These are phyloP conservation scores for Phyllosticta capitalensis DNA, from an alignment of 2,329 filamentous ascomycete genomes.

Conservation along the genomic window DNA sequence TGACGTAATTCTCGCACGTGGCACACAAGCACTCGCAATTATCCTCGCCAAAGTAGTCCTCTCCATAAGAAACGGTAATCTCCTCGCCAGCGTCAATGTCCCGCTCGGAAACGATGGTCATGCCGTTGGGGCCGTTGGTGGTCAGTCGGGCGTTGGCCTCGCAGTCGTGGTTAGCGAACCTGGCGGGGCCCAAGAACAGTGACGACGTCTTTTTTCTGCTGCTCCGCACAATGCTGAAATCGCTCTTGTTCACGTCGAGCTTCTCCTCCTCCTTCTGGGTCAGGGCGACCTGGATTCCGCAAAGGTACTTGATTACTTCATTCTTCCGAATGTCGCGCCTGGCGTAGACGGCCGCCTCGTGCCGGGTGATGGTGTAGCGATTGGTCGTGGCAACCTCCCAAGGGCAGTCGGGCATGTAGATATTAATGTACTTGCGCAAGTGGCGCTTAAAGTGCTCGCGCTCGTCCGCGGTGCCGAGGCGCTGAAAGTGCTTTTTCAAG, in stretches of 20 bases:
- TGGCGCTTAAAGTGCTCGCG: slow-evolving; percentile 80
- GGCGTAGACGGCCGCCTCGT: slow-evolving; percentile 81
- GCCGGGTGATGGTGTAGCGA: slow-evolving; percentile 81
- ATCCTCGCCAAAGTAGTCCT: slow-evolving; percentile 88
- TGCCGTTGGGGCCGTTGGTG: slow-evolving; percentile 74
- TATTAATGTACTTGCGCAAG: slow-evolving; percentile 80
- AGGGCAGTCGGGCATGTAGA: slow-evolving; percentile 87
- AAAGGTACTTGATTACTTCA: slow-evolving; percentile 82
- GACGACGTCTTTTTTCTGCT: slow-evolving; percentile 84
- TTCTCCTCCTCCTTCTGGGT: slow-evolving; percentile 83
- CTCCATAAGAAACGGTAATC: slow-evolving; percentile 92
- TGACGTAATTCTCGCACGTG: slow-evolving; percentile 65
- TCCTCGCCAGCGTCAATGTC: slow-evolving; percentile 83
- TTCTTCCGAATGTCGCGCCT: slow-evolving; percentile 69
- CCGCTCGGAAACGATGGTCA: slow-evolving; percentile 77
- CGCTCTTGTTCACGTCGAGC: slow-evolving; percentile 71
- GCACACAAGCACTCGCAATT: slow-evolving; percentile 92
- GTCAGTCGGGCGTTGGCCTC: slow-evolving; percentile 81
- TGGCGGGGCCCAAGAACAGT: slow-evolving; percentile 86
- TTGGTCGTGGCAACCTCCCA: slow-evolving; percentile 94
- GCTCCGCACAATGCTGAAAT: slow-evolving; percentile 95
- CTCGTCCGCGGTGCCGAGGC: slow-evolving; percentile 64
- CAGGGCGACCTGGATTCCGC: slow-evolving; percentile 84
- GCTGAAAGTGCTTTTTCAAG: slow-evolving; percentile 59
- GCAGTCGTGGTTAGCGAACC: slow-evolving; percentile 97